Percentiles rank a stretch among this genome's conserved stretches.
Evolutionary conservation across 2,329 filamentous ascomycete genomes (phyloP).

Genomic region (Pseudopithomyces maydicus): DNA sequence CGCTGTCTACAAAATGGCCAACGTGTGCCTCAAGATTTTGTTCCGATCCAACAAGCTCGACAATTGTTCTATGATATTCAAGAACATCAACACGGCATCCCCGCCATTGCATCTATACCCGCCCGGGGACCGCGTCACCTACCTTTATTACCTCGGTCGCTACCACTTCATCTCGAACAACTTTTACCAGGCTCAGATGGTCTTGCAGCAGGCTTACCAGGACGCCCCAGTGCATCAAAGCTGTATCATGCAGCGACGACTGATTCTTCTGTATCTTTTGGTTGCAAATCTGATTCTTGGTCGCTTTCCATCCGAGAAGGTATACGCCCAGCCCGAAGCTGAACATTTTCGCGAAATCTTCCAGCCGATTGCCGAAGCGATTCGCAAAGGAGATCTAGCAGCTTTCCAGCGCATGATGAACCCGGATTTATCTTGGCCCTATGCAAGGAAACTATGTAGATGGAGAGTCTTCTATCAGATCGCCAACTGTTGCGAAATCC

Average conservation of each 20-base stretch:
- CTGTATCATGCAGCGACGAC: conserved; percentile 69
- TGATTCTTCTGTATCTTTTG: conserved; percentile 84
- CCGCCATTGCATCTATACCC: conserved; percentile 83
- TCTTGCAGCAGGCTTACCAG: conserved; percentile 78
- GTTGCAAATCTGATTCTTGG: conserved; percentile 83
- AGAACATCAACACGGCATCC: conserved; percentile 82
- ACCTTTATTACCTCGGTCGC: conserved; percentile 90
- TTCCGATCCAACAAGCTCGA: conserved; percentile 86
- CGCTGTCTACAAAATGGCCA: conserved; percentile 90
- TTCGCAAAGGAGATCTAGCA: conserved; percentile 75
- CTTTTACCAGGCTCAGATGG: conserved; percentile 76
- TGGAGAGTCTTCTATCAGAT: conserved; percentile 78
- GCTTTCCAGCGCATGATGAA: conserved; percentile 73
- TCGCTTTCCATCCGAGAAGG: conserved; percentile 71
- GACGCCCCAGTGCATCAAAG: conserved; percentile 63
- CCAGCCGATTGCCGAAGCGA: conserved; percentile 71
- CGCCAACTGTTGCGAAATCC: conserved; percentile 75
- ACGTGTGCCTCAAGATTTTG: conserved; percentile 84
- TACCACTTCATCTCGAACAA: conserved; percentile 87
- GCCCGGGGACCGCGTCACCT: conserved; percentile 85
- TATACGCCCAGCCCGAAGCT: conserved; percentile 75
- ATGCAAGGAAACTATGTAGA: conserved; percentile 70
- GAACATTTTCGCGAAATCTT: conserved; percentile 69
- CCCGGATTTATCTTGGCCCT: conserved; percentile 29
- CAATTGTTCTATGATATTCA: conserved; percentile 85